Conservation (phyloP, 2,329 filamentous ascomycete species). For the Bipolaris oryzae region DNA sequence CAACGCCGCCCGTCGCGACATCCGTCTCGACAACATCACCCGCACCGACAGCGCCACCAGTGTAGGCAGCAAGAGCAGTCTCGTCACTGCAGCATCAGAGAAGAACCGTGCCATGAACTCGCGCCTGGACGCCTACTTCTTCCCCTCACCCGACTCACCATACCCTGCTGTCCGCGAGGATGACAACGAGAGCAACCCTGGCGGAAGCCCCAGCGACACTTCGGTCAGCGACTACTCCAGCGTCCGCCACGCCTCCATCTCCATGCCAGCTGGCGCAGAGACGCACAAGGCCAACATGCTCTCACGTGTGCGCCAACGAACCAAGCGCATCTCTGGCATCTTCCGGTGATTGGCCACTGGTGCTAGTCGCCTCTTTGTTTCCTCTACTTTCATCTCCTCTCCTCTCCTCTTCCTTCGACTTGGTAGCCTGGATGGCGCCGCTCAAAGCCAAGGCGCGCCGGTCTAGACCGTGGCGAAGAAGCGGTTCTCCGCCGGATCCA, state of each 20-base stretch:
- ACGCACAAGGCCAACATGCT: slow-evolving; percentile 41
- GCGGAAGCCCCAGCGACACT: slow-evolving; percentile 44
- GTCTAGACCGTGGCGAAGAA: slow-evolving; percentile 26
- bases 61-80: slow-evolving; percentile 41
- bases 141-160: slow-evolving; percentile 32
- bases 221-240: slow-evolving; percentile 42
- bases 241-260: slow-evolving; percentile 39
- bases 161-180: slow-evolving; percentile 38
- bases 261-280: slow-evolving; percentile 35
- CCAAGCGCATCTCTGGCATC: slow-evolving; percentile 46
- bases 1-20: slow-evolving; percentile 45
- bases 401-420: slow-evolving; percentile 6
- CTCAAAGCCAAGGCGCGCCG: slow-evolving; percentile 20
- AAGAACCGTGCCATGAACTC: slow-evolving; percentile 50
- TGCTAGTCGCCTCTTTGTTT: too few species aligned
- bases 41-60: slow-evolving; percentile 47
- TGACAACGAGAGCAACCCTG: slow-evolving; percentile 36
- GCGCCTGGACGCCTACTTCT: slow-evolving; percentile 49
- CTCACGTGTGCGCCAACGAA: slow-evolving; percentile 43
- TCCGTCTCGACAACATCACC: slow-evolving; percentile 45
- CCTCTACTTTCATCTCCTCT: slow-evolving; percentile 1
- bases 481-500: slow-evolving; percentile 9
- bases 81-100: slow-evolving; percentile 45
- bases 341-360: slow-evolving; percentile 38
- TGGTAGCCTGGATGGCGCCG: slow-evolving; percentile 19